Evolutionary conservation across 352 stramenopile species (phyloP), one percentile per base, ranked within the genome.

Genomic region (Globisporangium sylvaticum): DNA sequence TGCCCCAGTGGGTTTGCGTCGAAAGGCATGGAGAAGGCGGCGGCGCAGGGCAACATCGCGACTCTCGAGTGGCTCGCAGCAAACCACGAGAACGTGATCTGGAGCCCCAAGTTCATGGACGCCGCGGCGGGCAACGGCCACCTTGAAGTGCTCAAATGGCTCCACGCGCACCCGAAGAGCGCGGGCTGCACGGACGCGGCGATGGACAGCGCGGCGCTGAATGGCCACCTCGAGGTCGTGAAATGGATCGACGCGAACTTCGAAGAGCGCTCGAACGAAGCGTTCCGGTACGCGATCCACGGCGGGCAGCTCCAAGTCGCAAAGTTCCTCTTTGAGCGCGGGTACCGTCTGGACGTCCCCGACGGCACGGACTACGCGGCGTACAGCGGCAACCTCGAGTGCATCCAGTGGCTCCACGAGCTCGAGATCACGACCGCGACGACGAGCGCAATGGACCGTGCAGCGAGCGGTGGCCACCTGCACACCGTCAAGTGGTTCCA

Each of bases 181-280:
- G 58, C 62, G 15, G 55, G 71, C 14, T 62, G 64, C 55, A 69
- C 68, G 32, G 39, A 63, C 15, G 63, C 59, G 9, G 64, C 68
- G 1, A 76, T 76, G 67, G 67, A 76, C 52, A 66, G 44, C 53
- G 69, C 69, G n/a, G 68, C 67, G 12, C 46, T 67, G 8, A 42
- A 69, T 5, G 67, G 68, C 2, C 58, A 75, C 27, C 55, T 75
- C 22, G 61, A 66, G 24, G 42, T 75, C n/a, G 58, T 75, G 29
- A 18, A 69, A 32, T 75, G 67, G 70, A n/a, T 76, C 20, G 64
- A 76, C 32, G 34, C 25, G 5, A 31, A 59, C 39, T 42, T 50
- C 42, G 18, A 25, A 8, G 67, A 72, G 18, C 42, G 62, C 24
- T 64, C 65, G 18, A 53, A 44, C 34, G 56, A 66, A 22, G 39